Percentiles rank a stretch among this genome's conserved stretches.
Evolutionary conservation across 257 asterid species (phyloP).

Genomic region (Galeopsis tetrahit): DNA sequence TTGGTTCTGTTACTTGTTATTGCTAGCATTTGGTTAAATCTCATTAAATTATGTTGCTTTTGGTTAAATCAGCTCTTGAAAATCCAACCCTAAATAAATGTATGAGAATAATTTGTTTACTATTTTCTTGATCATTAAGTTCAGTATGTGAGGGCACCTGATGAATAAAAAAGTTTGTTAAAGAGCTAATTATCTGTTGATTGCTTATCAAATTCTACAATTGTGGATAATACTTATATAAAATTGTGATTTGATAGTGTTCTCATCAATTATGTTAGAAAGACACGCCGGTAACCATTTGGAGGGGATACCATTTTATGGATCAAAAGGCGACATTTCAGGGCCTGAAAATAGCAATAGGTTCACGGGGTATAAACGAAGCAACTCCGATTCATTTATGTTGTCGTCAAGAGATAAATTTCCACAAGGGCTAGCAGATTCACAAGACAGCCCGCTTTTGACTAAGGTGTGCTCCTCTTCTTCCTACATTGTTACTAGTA

Average conservation of each 20-base stretch:
- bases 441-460: constrained; percentile 70
- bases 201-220: constrained; percentile 12
- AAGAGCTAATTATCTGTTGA: constrained; percentile 16
- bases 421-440: constrained; percentile 56
- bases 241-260: constrained; percentile 41
- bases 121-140: not conserved
- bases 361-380: constrained; percentile 67
- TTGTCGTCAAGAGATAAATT: constrained; percentile 67
- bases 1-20: not conserved
- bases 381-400: constrained; percentile 74
- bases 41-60: constrained; percentile 21
- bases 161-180: not conserved
- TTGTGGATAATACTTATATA: constrained; percentile 23
- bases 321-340: constrained; percentile 67
- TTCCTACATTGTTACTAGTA: not conserved
- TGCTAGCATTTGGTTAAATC: constrained; percentile 25
- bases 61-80: not conserved
- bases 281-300: constrained; percentile 63
- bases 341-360: constrained; percentile 62
- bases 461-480: constrained; percentile 56
- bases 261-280: constrained; percentile 59
- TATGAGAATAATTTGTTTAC: not conserved
- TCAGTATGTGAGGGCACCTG: constrained; percentile 18
- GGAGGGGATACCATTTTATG: constrained; percentile 80
- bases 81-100: not conserved